These are phyloP conservation scores for Phytomonas sp. DNA, from an alignment of 208 protist species.

Conservation along the genomic window DNA sequence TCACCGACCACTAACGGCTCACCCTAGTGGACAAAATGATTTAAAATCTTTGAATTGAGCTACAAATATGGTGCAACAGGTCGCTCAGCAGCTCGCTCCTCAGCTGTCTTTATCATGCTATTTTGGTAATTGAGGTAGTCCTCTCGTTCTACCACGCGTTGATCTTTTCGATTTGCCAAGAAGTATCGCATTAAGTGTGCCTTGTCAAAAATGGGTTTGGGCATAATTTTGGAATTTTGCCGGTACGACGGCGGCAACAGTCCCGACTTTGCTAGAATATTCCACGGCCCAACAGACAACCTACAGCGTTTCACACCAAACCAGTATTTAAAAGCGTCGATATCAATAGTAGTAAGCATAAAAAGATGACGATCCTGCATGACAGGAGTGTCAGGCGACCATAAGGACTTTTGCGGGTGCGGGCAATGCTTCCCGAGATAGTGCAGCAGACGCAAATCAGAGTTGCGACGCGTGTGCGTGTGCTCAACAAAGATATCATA, in stretches of 20 bases:
- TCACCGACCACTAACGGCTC: not conserved
- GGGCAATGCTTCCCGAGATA: slow-evolving; percentile 89
- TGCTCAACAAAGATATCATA: slow-evolving; percentile 86
- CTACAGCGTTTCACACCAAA: slow-evolving; percentile 86
- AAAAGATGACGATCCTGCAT: slow-evolving; percentile 88
- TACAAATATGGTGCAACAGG: slow-evolving; percentile 77
- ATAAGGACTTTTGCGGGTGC: slow-evolving; percentile 90
- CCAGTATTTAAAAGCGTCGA: slow-evolving; percentile 91
- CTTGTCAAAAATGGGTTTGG: slow-evolving; percentile 88
- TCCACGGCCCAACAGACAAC: slow-evolving; percentile 73
- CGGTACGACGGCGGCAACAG: slow-evolving; percentile 74
- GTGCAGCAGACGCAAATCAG: slow-evolving; percentile 79
- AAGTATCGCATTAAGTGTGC: slow-evolving; percentile 86
- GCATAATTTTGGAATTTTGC: slow-evolving; percentile 87
- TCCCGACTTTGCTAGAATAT: slow-evolving; percentile 77
- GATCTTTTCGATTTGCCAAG: slow-evolving; percentile 78
- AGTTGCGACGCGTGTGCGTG: slow-evolving; percentile 75
- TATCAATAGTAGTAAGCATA: slow-evolving; percentile 84
- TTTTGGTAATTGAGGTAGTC: slow-evolving; percentile 85
- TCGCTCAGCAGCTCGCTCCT: slow-evolving; percentile 64
- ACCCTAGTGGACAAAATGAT: not conserved
- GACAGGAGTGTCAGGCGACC: slow-evolving; percentile 87
- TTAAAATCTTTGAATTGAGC: not conserved
- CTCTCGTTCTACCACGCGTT: slow-evolving; percentile 40
- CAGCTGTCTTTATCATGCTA: slow-evolving; percentile 72